These are phyloP conservation scores for Suhomyces bribrorum DNA, from an alignment of 1,139 yeast genomes.

Conservation along the genomic window DNA sequence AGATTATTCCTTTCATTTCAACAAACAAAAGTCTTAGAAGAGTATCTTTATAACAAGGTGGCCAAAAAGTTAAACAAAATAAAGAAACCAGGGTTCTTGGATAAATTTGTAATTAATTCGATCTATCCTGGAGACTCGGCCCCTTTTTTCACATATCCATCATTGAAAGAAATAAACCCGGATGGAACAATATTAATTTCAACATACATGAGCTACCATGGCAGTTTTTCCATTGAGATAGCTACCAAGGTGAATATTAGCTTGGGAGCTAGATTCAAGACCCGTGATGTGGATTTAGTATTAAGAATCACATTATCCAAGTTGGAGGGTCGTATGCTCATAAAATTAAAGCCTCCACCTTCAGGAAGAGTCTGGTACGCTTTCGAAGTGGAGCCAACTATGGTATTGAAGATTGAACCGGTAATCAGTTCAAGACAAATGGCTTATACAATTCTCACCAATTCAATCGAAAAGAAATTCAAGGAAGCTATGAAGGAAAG, in stretches of 20 bases:
- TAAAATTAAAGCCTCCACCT: slow-evolving; percentile 85
- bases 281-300: slow-evolving; percentile 74
- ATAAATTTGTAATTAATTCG: slow-evolving; percentile 72
- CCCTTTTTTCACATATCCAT: slow-evolving; percentile 78
- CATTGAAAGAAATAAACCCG: slow-evolving; percentile 67
- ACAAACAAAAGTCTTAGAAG: slow-evolving; percentile 64
- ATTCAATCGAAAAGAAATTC: slow-evolving; percentile 74
- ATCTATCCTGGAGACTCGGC: slow-evolving; percentile 79
- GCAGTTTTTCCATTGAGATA: slow-evolving; percentile 70
- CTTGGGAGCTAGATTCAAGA: slow-evolving; percentile 72
- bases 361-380: slow-evolving; percentile 89
- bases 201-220: slow-evolving; percentile 66
- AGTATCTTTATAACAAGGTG: slow-evolving; percentile 57
- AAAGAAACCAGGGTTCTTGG: slow-evolving; percentile 83
- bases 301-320: slow-evolving; percentile 69
- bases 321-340: slow-evolving; percentile 70
- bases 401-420: slow-evolving; percentile 81
- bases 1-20: slow-evolving; percentile 76
- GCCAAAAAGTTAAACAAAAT: slow-evolving; percentile 74
- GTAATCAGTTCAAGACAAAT: slow-evolving; percentile 81
- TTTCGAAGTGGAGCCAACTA: slow-evolving; percentile 74
- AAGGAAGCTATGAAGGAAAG: slow-evolving; percentile 79
- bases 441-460: slow-evolving; percentile 75
- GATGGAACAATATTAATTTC: slow-evolving; percentile 76
- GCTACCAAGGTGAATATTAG: slow-evolving; percentile 77